Percentiles rank a stretch among this genome's conserved stretches.
These are phyloP conservation scores for Emydomyces testavorans DNA, from an alignment of 2,329 filamentous ascomycete species.

Conservation along the genomic window DNA sequence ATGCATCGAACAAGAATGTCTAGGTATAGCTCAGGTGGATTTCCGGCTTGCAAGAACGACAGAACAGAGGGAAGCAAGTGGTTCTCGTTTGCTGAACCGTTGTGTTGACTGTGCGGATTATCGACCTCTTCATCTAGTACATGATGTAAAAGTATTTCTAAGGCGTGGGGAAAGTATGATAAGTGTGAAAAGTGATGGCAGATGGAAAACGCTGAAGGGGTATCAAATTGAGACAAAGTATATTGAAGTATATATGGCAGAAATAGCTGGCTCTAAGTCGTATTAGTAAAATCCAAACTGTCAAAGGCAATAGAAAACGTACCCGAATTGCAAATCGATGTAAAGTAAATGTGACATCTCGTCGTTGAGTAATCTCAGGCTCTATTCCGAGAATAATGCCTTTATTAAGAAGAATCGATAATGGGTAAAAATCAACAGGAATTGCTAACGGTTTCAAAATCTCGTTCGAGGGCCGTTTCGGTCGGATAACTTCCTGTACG, in stretches of 20 bases:
- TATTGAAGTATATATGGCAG: conserved; percentile 76
- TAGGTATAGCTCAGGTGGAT: conserved; percentile 61
- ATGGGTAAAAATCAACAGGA: conserved; percentile 85
- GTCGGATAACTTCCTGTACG: conserved; percentile 68
- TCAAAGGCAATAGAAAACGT: conserved; percentile 31
- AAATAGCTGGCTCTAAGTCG: conserved; percentile 70
- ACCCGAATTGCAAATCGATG: conserved; percentile 67
- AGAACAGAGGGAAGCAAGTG: conserved; percentile 41
- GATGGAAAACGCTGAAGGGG: conserved; percentile 67
- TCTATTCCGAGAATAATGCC: conserved; percentile 85
- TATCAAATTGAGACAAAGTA: conserved; percentile 63
- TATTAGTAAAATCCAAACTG: neutral
- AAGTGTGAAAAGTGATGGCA: conserved; percentile 77
- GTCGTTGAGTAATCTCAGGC: conserved; percentile 81
- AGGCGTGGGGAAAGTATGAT: conserved; percentile 82
- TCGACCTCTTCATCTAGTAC: conserved; percentile 94
- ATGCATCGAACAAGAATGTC: conserved; percentile 96
- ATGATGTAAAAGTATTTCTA: conserved; percentile 84
- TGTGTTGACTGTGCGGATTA: conserved; percentile 29
- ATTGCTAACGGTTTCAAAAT: conserved; percentile 64
- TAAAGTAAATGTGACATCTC: conserved; percentile 82
- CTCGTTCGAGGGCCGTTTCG: conserved; percentile 48
- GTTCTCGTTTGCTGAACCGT: conserved; percentile 8
- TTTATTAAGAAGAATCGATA: conserved; percentile 78
- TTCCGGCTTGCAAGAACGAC: conserved; percentile 57